Conservation (phyloP, 2,329 filamentous ascomycete genomes). For the Exophiala spinifera region DNA sequence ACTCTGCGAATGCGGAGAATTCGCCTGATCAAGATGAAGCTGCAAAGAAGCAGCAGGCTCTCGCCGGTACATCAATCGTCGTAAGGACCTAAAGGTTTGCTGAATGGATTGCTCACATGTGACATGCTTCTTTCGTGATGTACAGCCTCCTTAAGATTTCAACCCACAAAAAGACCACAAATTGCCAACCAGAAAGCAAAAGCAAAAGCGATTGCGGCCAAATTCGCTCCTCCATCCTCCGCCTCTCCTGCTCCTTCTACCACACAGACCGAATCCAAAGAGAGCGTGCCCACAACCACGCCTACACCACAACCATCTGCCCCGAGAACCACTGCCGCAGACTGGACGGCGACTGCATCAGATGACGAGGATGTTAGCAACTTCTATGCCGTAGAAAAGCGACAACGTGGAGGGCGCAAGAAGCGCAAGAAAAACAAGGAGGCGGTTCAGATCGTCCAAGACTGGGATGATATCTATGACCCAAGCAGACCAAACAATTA, state of each 20-base stretch:
- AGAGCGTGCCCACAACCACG: slow-evolving; percentile 10
- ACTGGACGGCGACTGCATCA: slow-evolving; percentile 68
- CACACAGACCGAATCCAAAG: slow-evolving; percentile 25
- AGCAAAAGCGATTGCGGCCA: slow-evolving; percentile 60
- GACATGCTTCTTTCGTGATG: slow-evolving; percentile 28
- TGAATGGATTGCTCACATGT: slow-evolving; percentile 48
- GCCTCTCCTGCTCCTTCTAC: slow-evolving; percentile 29
- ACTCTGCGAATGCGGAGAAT: slow-evolving; percentile 56
- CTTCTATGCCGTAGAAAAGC: slow-evolving; percentile 63
- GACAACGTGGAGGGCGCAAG: slow-evolving; percentile 72
- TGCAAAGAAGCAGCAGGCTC: slow-evolving; percentile 63
- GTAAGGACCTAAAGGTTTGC: slow-evolving; percentile 33
- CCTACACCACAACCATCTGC: slow-evolving; percentile 32
- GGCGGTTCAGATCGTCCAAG: slow-evolving; percentile 51
- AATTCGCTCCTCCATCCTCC: slow-evolving; percentile 36
- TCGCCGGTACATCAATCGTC: slow-evolving; percentile 56
- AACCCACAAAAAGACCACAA: slow-evolving; percentile 78
- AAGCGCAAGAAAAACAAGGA: slow-evolving; percentile 73
- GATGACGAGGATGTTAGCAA: slow-evolving; percentile 75
- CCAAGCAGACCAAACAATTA: slow-evolving; percentile 77
- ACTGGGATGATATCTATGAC: slow-evolving; percentile 93
- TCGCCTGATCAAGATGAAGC: slow-evolving; percentile 47
- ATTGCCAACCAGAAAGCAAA: slow-evolving; percentile 59
- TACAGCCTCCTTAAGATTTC: slow-evolving; percentile 71
- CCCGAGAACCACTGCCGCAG: slow-evolving; percentile 68